phyloP scores from a whole-genome alignment of 1,284 basidiomycete species.

The Ceratobasidium sp. region DNA sequence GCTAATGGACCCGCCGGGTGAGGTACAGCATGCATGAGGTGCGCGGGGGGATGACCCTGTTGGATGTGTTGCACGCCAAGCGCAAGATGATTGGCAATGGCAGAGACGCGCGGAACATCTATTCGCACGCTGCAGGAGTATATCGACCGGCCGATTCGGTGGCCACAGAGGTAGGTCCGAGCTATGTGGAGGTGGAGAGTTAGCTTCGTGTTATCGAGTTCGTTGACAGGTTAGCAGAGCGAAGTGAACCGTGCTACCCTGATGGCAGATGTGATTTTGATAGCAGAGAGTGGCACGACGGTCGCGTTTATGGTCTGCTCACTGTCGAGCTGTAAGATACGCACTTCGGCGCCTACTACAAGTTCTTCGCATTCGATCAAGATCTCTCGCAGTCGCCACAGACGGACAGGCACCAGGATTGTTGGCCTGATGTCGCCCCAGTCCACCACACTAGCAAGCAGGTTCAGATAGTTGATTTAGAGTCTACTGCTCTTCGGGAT shows the following conservation, averaged over 20 bases:
- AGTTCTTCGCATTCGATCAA: slow-evolving; percentile 85
- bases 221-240: too few relatives aligned
- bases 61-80: slow-evolving; percentile 82
- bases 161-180: slow-evolving; percentile 66
- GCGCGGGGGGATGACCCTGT: slow-evolving; percentile 81
- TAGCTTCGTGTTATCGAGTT: too few relatives aligned
- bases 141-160: slow-evolving; percentile 82
- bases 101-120: slow-evolving; percentile 78
- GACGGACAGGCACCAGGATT: slow-evolving; percentile 82
- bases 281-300: slow-evolving; percentile 87
- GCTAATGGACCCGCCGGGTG: slow-evolving; percentile 71
- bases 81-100: slow-evolving; percentile 76
- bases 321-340: slow-evolving; percentile 77
- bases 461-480: slow-evolving; percentile 80
- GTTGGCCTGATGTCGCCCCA: slow-evolving; percentile 59
- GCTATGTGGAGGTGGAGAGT: too few relatives aligned
- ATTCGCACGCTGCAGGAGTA: slow-evolving; percentile 78
- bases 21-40: slow-evolving; percentile 82
- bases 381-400: slow-evolving; percentile 78
- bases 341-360: slow-evolving; percentile 77
- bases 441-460: slow-evolving; percentile 77
- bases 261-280: too few relatives aligned
- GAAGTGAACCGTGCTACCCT: slow-evolving; percentile 87
- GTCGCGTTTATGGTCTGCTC: slow-evolving; percentile 78
- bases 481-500: slow-evolving; percentile 87